Evolutionary conservation across 2,329 filamentous ascomycete species (phyloP).

Genomic region (Colletotrichum euphorbiae): DNA sequence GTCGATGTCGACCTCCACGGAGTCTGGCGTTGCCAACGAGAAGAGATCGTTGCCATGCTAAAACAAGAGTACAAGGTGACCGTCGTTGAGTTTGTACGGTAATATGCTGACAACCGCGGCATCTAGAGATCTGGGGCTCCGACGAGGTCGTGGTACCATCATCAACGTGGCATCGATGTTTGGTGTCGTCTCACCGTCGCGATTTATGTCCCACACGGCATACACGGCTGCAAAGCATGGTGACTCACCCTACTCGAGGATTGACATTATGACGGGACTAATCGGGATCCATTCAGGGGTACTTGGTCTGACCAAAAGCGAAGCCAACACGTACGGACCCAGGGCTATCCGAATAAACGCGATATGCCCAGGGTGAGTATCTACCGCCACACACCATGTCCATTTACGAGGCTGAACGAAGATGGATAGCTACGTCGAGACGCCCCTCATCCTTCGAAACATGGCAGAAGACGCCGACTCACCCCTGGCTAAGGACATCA

Average conservation of each 20-base stretch:
- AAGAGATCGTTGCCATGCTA: constrained; percentile 63
- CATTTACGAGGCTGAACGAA: not conserved
- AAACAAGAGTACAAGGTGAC: constrained; percentile 55
- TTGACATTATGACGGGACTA: not conserved
- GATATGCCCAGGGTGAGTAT: constrained; percentile 63
- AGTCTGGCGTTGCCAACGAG: constrained; percentile 67
- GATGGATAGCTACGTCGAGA: constrained; percentile 54
- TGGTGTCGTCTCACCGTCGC: constrained; percentile 56
- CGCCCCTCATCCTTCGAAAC: constrained; percentile 50
- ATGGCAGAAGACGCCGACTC: constrained; percentile 44
- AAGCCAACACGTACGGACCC: constrained; percentile 64
- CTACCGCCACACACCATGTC: not conserved
- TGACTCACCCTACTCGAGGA: not conserved
- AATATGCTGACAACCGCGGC: no score
- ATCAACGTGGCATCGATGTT: constrained; percentile 67
- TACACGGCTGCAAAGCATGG: constrained; percentile 67
- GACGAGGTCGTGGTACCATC: constrained; percentile 61
- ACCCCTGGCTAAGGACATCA: constrained; percentile 53
- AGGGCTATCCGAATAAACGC: constrained; percentile 69
- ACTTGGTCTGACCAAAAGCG: constrained; percentile 64
- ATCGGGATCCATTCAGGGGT: constrained; percentile 47
- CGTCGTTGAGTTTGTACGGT: constrained; percentile 32
- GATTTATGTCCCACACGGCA: constrained; percentile 53
- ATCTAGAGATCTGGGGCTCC: constrained; percentile 46
- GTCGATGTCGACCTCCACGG: constrained; percentile 66